A percentile compares a stretch with the other conserved stretches of the same genome.
Evolutionary conservation across 2,329 filamentous ascomycete genomes (phyloP).

Genomic region (Fusarium sp.): DNA sequence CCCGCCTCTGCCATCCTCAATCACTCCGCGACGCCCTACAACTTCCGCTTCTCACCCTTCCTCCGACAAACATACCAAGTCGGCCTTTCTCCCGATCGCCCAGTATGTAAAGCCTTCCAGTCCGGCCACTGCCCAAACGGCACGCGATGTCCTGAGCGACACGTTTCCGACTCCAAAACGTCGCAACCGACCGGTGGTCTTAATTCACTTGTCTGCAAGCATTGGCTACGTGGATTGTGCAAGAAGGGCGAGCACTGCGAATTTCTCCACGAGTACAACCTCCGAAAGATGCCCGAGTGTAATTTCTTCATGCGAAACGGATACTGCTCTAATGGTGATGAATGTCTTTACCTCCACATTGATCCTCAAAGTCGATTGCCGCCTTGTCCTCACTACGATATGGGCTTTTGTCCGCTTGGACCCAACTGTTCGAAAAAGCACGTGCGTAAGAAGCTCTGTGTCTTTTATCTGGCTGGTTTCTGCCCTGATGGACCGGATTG

Average conservation of each 20-base stretch:
- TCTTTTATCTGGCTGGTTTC: slow-evolving; percentile 91
- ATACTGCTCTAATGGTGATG: slow-evolving; percentile 96
- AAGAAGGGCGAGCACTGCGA: slow-evolving; percentile 98
- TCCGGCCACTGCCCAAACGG: slow-evolving; percentile 89
- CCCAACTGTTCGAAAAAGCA: slow-evolving; percentile 90
- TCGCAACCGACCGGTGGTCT: slow-evolving; percentile 63
- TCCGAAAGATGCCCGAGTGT: slow-evolving; percentile 98
- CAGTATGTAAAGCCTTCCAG: slow-evolving; percentile 86
- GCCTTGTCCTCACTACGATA: slow-evolving; percentile 90
- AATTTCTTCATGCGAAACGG: slow-evolving; percentile 94
- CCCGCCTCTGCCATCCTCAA: slow-evolving; percentile 63
- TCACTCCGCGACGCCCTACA: slow-evolving; percentile 67
- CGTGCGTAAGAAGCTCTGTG: slow-evolving; percentile 82
- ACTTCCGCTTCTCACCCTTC: slow-evolving; percentile 88
- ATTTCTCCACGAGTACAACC: slow-evolving; percentile 98
- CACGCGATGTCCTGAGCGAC: slow-evolving; percentile 85
- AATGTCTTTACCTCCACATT: slow-evolving; percentile 93
- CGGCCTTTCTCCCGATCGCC: slow-evolving; percentile 80
- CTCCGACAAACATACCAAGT: slow-evolving; percentile 85
- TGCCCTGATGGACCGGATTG: slow-evolving; percentile 85
- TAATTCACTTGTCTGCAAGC: slow-evolving; percentile 94
- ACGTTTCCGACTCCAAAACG: slow-evolving; percentile 61
- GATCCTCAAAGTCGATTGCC: slow-evolving; percentile 83
- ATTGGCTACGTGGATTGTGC: slow-evolving; percentile 96
- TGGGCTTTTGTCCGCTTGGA: slow-evolving; percentile 92